Evolutionary conservation across 805 yeast genomes (phyloP).

Genomic region (Wickerhamomyces alni): DNA sequence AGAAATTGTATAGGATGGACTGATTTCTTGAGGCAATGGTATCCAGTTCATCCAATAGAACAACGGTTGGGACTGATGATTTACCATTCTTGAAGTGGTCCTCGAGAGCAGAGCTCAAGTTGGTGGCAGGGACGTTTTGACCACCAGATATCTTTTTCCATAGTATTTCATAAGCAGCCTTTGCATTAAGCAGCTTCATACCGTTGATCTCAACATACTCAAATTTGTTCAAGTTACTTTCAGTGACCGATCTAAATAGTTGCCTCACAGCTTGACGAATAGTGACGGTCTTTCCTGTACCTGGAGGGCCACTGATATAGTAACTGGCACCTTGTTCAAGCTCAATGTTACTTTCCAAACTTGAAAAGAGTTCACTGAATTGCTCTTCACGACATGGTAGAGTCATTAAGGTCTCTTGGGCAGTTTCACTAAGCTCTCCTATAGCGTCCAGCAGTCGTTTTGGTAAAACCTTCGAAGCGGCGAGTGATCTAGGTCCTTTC

Average conservation of each 20-base stretch:
- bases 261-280: slow-evolving; percentile 79
- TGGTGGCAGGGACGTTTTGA: slow-evolving; percentile 54
- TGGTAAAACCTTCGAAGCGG: not conserved
- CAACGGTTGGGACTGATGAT: slow-evolving; percentile 41
- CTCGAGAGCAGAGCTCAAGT: slow-evolving; percentile 45
- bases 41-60: slow-evolving; percentile 87
- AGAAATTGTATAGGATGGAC: slow-evolving; percentile 87
- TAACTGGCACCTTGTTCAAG: slow-evolving; percentile 75
- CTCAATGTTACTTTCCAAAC: slow-evolving; percentile 65
- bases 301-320: slow-evolving; percentile 95
- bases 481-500: slow-evolving; percentile 20
- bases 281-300: slow-evolving; percentile 95
- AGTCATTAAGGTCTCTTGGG: slow-evolving; percentile 34
- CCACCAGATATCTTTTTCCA: slow-evolving; percentile 69
- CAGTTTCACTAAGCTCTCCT: slow-evolving; percentile 21
- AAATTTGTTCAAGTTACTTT: slow-evolving; percentile 42
- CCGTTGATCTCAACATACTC: slow-evolving; percentile 88
- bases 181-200: slow-evolving; percentile 73
- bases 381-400: slow-evolving; percentile 88
- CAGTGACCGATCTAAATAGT: slow-evolving; percentile 38
- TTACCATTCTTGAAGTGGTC: slow-evolving; percentile 46
- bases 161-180: slow-evolving; percentile 71
- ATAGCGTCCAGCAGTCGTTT: slow-evolving; percentile 11
- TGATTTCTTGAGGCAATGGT: slow-evolving; percentile 81
- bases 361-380: slow-evolving; percentile 60